Evolutionary conservation across 2,329 filamentous ascomycete species (phyloP).

Genomic region (Ophiostoma montium): DNA sequence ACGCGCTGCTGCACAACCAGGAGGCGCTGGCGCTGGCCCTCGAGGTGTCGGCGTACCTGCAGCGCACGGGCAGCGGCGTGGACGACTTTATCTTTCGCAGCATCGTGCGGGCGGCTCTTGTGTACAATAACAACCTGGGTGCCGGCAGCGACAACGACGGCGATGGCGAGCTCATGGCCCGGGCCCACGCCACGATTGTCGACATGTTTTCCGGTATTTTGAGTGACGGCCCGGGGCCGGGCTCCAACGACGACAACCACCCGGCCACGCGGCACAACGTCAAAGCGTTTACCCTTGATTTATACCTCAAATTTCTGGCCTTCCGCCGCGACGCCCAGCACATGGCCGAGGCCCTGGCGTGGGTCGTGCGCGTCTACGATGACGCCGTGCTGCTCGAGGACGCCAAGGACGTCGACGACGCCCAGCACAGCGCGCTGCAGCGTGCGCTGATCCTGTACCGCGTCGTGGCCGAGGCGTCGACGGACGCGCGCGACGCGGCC

Average conservation of each 20-base stretch:
- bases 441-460: conserved; percentile 26
- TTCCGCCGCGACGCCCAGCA: conserved; percentile 43
- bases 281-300: conserved; percentile 33
- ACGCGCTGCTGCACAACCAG: conserved; percentile 15
- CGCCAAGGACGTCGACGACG: conserved; percentile 23
- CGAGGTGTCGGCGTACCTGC: conserved; percentile 18
- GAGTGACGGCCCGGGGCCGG: background rate
- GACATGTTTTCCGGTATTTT: conserved; percentile 15
- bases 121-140: background rate
- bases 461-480: conserved; percentile 23
- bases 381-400: conserved; percentile 21
- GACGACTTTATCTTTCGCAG: conserved; percentile 19
- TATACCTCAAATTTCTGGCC: conserved; percentile 50
- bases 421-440: conserved; percentile 20
- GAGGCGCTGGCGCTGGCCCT: conserved; percentile 21
- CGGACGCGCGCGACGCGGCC: background rate
- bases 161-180: conserved; percentile 2
- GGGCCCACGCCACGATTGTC: conserved; percentile 11
- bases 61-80: conserved; percentile 16
- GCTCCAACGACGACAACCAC: background rate
- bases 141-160: background rate
- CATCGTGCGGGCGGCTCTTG: background rate
- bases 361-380: conserved; percentile 39
- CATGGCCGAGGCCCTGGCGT: conserved; percentile 42
- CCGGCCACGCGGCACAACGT: conserved; percentile 26